Conservation (phyloP, 768 basidiomycete species). For the Hypholoma fasciculare region DNA sequence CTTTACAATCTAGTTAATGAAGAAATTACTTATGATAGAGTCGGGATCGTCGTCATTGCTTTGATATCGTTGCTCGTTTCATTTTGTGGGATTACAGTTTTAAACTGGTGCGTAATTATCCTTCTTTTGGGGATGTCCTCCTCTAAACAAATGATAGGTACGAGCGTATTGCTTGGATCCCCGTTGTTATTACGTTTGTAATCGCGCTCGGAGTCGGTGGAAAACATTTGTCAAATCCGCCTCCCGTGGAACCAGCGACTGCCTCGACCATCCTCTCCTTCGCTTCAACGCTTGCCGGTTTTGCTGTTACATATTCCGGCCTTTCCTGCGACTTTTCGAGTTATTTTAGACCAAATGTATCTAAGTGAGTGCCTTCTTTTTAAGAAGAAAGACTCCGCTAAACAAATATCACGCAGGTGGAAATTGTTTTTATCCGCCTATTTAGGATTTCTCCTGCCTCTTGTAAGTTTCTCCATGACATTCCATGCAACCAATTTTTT, state of each 20-base stretch:
- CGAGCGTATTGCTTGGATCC: constrained; percentile 76
- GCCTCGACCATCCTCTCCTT: constrained; percentile 60
- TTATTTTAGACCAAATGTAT: constrained; percentile 60
- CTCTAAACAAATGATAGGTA: constrained; percentile 39
- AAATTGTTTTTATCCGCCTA: constrained; percentile 71
- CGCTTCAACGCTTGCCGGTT: constrained; percentile 71
- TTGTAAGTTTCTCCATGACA: constrained; percentile 28
- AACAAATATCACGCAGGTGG: constrained; percentile 37
- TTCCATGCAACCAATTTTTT: neutral
- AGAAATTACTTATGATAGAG: constrained; percentile 34
- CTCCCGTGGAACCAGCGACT: constrained; percentile 53
- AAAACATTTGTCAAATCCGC: constrained; percentile 56
- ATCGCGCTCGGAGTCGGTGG: constrained; percentile 75
- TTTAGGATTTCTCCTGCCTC: constrained; percentile 64
- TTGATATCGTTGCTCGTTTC: constrained; percentile 65
- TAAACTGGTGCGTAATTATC: constrained; percentile 38
- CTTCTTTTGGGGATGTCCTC: neutral
- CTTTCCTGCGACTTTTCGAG: constrained; percentile 75
- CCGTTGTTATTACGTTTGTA: constrained; percentile 71
- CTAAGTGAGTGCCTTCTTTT: constrained; percentile 39
- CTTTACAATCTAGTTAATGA: neutral
- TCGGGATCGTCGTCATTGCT: constrained; percentile 81
- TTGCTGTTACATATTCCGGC: constrained; percentile 61
- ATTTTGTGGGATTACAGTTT: constrained; percentile 55
- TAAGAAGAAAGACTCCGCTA: too few relatives aligned